A percentile compares a stretch with the other conserved stretches of the same genome.
phyloP scores from a whole-genome alignment of 2,329 filamentous ascomycete species.

The Fusarium sp. region DNA sequence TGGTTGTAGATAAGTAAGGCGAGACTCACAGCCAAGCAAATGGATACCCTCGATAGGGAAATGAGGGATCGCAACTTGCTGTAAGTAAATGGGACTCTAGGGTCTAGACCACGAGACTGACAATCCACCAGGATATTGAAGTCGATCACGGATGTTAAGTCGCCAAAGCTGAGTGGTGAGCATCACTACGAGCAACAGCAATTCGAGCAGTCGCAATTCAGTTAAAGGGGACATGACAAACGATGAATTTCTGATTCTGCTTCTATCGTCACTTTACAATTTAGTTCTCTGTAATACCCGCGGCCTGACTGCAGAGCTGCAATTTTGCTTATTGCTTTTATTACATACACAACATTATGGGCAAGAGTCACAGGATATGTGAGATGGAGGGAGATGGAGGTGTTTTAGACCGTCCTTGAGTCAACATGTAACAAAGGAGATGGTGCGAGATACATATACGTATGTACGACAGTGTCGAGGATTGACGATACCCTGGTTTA shows the following conservation, averaged over 20 bases:
- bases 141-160: constrained; percentile 45
- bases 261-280: constrained; percentile 34
- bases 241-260: constrained; percentile 25
- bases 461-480: constrained; percentile 28
- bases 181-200: constrained; percentile 33
- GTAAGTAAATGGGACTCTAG: constrained; percentile 49
- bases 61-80: constrained; percentile 67
- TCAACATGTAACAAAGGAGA: constrained; percentile 9
- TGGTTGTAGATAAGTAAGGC: constrained; percentile 57
- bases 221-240: constrained; percentile 16
- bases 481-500: constrained; percentile 37
- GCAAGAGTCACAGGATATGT: constrained; percentile 26
- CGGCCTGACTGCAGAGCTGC: constrained; percentile 35
- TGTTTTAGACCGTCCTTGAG: constrained; percentile 1
- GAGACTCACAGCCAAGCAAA: constrained; percentile 59
- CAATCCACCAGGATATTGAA: constrained; percentile 37
- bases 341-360: constrained; percentile 25
- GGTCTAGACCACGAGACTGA: constrained; percentile 7
- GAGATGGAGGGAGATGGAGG: not conserved
- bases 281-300: constrained; percentile 47
- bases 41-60: constrained; percentile 66
- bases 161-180: constrained; percentile 26
- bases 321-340: constrained; percentile 41
- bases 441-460: constrained; percentile 21
- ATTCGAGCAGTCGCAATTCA: constrained; percentile 33